phyloP scores from a whole-genome alignment of 495 filamentous ascomycete genomes.

The Daldinia decipiens region DNA sequence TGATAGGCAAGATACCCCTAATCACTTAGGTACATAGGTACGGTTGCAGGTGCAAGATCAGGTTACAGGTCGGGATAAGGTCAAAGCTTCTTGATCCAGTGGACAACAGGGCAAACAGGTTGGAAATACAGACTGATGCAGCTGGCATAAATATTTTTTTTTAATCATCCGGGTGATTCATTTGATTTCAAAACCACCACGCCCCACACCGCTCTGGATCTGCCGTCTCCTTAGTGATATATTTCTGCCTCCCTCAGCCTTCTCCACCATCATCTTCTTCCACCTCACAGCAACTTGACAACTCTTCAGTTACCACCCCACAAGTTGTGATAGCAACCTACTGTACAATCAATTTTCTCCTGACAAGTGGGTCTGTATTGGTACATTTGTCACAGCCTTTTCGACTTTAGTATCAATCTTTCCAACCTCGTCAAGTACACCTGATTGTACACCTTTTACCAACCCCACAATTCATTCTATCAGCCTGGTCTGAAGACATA shows the following conservation, averaged over 20 bases:
- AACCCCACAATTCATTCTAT: not conserved
- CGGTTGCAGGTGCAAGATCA: not conserved
- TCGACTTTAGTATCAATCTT: not conserved
- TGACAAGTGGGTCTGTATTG: not conserved
- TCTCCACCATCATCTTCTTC: not conserved
- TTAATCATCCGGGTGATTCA: not conserved
- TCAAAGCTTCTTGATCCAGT: not conserved
- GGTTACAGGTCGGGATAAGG: not conserved
- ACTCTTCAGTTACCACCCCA: not conserved
- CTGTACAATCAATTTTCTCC: not conserved
- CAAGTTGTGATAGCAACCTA: not conserved
- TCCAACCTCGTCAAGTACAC: not conserved
- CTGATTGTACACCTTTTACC: too few relatives aligned
- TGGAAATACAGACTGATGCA: not conserved
- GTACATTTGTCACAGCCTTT: not conserved
- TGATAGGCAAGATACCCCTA: not conserved
- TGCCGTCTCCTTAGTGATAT: not conserved
- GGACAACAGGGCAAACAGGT: not conserved
- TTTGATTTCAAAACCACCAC: not conserved
- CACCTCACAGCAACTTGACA: not conserved
- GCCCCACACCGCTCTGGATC: too few relatives aligned
- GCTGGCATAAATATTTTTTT: not conserved
- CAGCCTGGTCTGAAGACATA: not conserved
- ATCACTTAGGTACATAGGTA: not conserved
- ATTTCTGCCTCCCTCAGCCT: not conserved